Conservation (phyloP, 75 land plant species). For the Gnetum montanum region DNA sequence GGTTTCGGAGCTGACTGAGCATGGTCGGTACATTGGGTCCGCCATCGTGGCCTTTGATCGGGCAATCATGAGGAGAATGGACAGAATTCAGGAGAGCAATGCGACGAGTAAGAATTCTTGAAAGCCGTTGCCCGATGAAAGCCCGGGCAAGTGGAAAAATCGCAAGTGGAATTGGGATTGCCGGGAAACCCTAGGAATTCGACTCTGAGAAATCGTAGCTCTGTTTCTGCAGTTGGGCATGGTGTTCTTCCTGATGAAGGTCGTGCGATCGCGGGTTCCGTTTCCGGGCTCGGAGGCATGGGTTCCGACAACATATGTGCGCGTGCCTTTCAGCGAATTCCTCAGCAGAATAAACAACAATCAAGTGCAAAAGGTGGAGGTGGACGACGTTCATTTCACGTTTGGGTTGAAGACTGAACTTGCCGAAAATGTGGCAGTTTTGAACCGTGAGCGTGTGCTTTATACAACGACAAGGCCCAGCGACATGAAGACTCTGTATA, state of each 20-base stretch:
- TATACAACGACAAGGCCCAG: conserved; percentile 77
- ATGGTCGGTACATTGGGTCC: too few relatives aligned
- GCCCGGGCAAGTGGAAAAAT: conserved; percentile 34
- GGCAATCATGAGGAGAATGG: too few relatives aligned
- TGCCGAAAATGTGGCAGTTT: conserved; percentile 10
- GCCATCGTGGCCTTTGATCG: too few relatives aligned
- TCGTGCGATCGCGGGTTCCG: conserved; percentile 78
- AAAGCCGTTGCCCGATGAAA: conserved; percentile 21
- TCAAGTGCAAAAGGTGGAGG: conserved; percentile 86
- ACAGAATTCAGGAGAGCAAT: too few relatives aligned
- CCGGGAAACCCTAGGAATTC: conserved; percentile 20
- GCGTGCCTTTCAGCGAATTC: conserved; percentile 90
- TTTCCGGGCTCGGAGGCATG: conserved; percentile 52
- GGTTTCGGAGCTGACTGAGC: too few relatives aligned
- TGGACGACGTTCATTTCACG: conserved; percentile 88
- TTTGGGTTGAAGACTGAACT: conserved; percentile 44
- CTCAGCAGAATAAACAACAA: conserved; percentile 56
- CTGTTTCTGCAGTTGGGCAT: conserved; percentile 71
- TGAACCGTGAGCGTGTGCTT: conserved; percentile 51
- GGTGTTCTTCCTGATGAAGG: conserved; percentile 66
- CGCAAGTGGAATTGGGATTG: conserved; percentile 69
- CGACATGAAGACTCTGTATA: conserved; percentile 88
- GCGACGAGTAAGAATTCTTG: neutral
- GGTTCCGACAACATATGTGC: conserved; percentile 49
- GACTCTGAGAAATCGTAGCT: conserved; percentile 68